Evolutionary conservation across 2,329 filamentous ascomycete genomes (phyloP), one percentile per base, ranked within the genome.

Genomic region (Penicillium sp.): DNA sequence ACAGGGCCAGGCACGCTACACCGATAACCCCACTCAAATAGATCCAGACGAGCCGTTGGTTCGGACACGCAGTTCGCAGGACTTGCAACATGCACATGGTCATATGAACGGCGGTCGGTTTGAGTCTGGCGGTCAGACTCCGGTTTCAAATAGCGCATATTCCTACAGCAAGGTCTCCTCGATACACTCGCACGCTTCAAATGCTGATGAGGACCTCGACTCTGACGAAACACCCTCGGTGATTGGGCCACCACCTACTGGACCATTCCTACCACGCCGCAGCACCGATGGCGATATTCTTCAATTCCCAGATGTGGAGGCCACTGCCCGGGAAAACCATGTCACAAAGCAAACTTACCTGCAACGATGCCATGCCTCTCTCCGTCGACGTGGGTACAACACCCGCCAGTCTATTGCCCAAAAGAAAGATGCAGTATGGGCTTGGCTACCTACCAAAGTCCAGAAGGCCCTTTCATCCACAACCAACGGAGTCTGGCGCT

Each of bases 211-310:
- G 21, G 61, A 65, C 13, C 53, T 35, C 3, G 54, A 59, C 24
- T 58, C 53, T 3, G 62, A 66, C 33, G 47, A 63, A 10, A 55
- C 68, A 4, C 57, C 67, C 1, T 62, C 67, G 1, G 39, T 68
- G 2, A 69, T 75, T 24, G 72, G 66, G 0, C 64, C 64, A 2
- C 73, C 73, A 7, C 73, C 73, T 1, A 61, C 57, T 8, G 70
- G 68, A 3, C 72, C 70, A 27, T 69, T 80, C 67, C 63, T 76
- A 48, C 62, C 68, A 29, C 63, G 75, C 48, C 72, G 76, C 48
- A 75, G 70, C 56, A 74, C 76, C 10, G 74, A 76, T 3, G 81
- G 83, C 45, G 79, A 86, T 60, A 87, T 89, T 16, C 80, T 86
- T 53, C 84, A 82, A 1, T 90, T 90, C 70, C 63, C 73, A 8